These are phyloP conservation scores for Cordyceps militaris DNA, from an alignment of 2,329 filamentous ascomycete genomes.

Conservation along the genomic window DNA sequence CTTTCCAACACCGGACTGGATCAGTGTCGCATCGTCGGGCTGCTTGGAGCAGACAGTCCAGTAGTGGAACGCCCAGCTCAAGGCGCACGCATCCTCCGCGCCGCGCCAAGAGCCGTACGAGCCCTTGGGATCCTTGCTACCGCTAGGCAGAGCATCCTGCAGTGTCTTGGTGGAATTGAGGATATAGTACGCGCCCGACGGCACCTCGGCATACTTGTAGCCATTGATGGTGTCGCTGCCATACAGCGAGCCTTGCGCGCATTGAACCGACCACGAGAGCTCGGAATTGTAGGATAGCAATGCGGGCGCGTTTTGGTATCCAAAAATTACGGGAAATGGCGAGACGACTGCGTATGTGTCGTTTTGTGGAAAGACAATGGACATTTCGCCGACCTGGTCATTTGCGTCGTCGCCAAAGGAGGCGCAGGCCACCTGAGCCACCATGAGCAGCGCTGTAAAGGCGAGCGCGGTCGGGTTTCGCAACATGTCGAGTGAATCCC, in stretches of 20 bases:
- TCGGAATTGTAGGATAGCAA: not conserved
- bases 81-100: not conserved
- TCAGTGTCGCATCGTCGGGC: not conserved
- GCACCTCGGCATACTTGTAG: constrained; percentile 1
- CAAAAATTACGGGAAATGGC: constrained; percentile 11
- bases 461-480: constrained; percentile 5
- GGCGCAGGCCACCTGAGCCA: constrained; percentile 6
- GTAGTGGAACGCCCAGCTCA: constrained; percentile 1
- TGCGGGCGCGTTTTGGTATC: constrained; percentile 5
- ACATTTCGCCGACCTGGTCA: not conserved
- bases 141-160: not conserved
- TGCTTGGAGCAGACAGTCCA: not conserved
- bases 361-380: constrained; percentile 11
- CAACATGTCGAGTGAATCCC: constrained; percentile 1
- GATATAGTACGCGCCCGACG: not conserved
- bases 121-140: not conserved
- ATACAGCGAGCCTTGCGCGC: not conserved
- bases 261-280: constrained; percentile 6
- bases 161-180: not conserved
- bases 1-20: constrained; percentile 5
- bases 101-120: not conserved
- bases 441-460: not conserved
- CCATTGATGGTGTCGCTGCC: not conserved
- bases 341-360: constrained; percentile 7
- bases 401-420: not conserved